Evolutionary conservation across 306 rosid genomes (phyloP), one percentile per base, ranked within the genome.

Genomic region (Acmispon strigosus): DNA sequence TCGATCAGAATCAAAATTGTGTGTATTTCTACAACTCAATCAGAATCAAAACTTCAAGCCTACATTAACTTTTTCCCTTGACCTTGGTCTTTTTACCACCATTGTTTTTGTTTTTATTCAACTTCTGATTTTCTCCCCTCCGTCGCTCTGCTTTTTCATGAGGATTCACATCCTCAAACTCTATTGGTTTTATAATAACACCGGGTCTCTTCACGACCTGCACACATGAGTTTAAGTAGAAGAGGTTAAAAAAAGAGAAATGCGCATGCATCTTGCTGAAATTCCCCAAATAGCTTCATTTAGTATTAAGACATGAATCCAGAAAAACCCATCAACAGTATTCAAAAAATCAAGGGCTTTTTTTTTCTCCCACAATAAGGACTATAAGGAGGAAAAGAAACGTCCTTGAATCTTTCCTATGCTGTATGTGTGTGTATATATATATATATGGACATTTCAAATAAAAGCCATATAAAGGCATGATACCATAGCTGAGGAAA

Each of bases 151-250:
- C 16, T 29, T 80, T 85, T 59, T 77, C 89, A 45, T 81, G 84
- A 70, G 88, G 86, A 74, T 94, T 80, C 71, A 89, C 92, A 69
- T 92, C 96, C 82, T 80, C 76, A 59, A 63, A 86, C 82, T 78
- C 85, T 9, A 94, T 65, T 9, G 99, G 97, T 59, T 80, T 87
- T 71, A 91, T 94, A 39, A 89, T 86, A 61, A 84, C 81, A 57
- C 99, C 97, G 1, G 97, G 74, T 56, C 73, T 94, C 88, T 91
- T 94, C 77, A 89, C 73, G 67, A 94, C 96, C 99, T 94, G 88
- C 73, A 77, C 17, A 73, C 37, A 27, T 27, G 37, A 32, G 37
- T 32, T 32, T 32, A 32, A 32, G 37, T 32, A 32, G 37, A 32
- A 32, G 37, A 32, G 37, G 8, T 32, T 32, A 32, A 32, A 12